A percentile compares a stretch with the other conserved stretches of the same genome.
phyloP scores from a whole-genome alignment of 2,329 filamentous ascomycete species.

The Colletotrichum chlorophyti region DNA sequence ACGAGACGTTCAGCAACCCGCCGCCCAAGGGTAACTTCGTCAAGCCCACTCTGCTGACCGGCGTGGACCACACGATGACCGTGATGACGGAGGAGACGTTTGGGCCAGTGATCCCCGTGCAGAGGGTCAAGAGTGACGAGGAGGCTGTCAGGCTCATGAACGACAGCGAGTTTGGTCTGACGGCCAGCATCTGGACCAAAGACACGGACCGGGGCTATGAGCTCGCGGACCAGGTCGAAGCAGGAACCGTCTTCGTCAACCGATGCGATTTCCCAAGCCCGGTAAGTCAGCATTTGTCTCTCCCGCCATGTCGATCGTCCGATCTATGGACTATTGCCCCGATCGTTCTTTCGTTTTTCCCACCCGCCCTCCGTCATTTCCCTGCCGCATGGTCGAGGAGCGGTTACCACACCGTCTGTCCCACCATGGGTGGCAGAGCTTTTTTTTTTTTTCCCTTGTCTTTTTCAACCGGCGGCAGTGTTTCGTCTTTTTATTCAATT shows the following conservation, averaged over 20 bases:
- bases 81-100: constrained; percentile 97
- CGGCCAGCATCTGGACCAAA: constrained; percentile 97
- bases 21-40: constrained; percentile 88
- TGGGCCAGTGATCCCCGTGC: constrained; percentile 88
- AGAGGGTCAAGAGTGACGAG: constrained; percentile 81
- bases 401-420: too few species aligned
- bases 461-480: too few species aligned
- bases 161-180: constrained; percentile 91
- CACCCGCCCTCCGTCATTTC: background rate
- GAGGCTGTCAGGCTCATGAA: constrained; percentile 91
- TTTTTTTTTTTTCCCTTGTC: too few species aligned
- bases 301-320: background rate
- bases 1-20: constrained; percentile 75
- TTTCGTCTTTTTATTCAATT: too few species aligned
- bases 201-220: constrained; percentile 78
- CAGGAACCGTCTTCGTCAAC: constrained; percentile 96
- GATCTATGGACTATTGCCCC: background rate
- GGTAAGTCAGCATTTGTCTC: constrained; percentile 59
- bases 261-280: constrained; percentile 91
- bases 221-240: constrained; percentile 82
- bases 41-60: constrained; percentile 80
- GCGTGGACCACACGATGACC: constrained; percentile 81
- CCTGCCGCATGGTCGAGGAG: too few species aligned
- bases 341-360: constrained; percentile 9
- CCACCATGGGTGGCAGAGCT: too few species aligned